A percentile compares a stretch with the other conserved stretches of the same genome.
These are phyloP conservation scores for Chamaecrista fasciculata DNA, from an alignment of 306 rosid species.

Conservation along the genomic window DNA sequence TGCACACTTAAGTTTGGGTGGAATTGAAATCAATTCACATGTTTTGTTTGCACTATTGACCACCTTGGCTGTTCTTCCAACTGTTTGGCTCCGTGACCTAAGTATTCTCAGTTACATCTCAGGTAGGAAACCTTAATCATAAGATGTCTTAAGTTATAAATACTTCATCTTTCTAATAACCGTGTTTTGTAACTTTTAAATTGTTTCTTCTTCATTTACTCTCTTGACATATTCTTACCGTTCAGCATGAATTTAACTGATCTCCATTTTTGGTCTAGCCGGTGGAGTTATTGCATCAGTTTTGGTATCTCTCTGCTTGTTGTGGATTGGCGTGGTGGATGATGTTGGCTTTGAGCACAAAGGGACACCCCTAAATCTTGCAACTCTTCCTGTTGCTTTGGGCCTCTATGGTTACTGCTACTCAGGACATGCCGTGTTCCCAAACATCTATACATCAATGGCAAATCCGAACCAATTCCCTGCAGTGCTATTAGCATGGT, in stretches of 20 bases:
- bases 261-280: constrained; percentile 39
- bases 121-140: constrained; percentile 56
- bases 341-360: constrained; percentile 53
- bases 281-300: constrained; percentile 91
- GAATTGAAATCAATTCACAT: constrained; percentile 47
- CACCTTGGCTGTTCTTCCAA: constrained; percentile 94
- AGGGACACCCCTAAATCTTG: constrained; percentile 64
- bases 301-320: constrained; percentile 60
- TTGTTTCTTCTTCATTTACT: background rate
- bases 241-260: constrained; percentile 5
- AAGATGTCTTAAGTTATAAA: no score
- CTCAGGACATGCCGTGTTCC: constrained; percentile 96
- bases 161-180: no score
- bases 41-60: constrained; percentile 69
- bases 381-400: constrained; percentile 84
- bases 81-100: constrained; percentile 91
- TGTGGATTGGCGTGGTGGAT: constrained; percentile 80
- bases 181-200: background rate
- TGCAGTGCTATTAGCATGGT: constrained; percentile 81
- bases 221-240: background rate
- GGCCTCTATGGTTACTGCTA: constrained; percentile 97
- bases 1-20: constrained; percentile 65
- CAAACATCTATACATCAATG: constrained; percentile 89
- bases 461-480: constrained; percentile 78
- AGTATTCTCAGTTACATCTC: constrained; percentile 91